Base-by-base conservation (phyloP, 768 basidiomycete species). In the Pholiota microspora region DNA sequence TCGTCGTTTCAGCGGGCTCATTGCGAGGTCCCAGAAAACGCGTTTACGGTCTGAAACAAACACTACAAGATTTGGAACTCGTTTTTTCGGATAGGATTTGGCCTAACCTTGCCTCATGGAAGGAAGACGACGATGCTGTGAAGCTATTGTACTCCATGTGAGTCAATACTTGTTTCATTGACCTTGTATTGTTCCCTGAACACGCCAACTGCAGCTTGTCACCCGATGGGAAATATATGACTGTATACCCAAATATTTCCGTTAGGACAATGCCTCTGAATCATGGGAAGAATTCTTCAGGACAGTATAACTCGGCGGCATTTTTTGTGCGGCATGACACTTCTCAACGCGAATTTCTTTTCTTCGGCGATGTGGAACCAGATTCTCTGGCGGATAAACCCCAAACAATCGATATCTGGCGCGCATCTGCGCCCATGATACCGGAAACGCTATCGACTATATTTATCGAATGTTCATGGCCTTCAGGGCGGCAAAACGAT, bases 381-480 rank as follows among this genome's bases (percentile, higher is more conserved):
- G 92, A 95, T 71, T 80, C 81, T 47, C 62, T 94, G 45, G 78
- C 89, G 5, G 59, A 65, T 13, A 68, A 72, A 12, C 86, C 87
- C 4, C 77, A 73, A 48, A 95, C 86, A 34, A 74, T 76, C 24
- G 70, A 76, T 36, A 85, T 98, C 45, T 98, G 95, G 96, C 80
- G 79, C 35, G 80, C 76, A 24, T 94, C 93, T 0, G 94, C 94
- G 4, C 75, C 82, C 42, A 85, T 85, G 68, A 83, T 97, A 61
- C 83, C 84, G 0, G 75, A 83, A 21, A 74, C 71, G 3, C 79
- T 98, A 13, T 78, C 81, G 28, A 78, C 83, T n/a, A 80, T 98
- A 53, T 98, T 98, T 66, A 92, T 98, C 65, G 96, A 98, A 73
- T 98, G 96, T 69, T 96, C 94, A 1, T 94, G 87, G 74, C 85